A percentile compares a stretch with the other conserved stretches of the same genome.
Evolutionary conservation across 768 basidiomycete species (phyloP).

Genomic region (Candolleomyces efflorescens): DNA sequence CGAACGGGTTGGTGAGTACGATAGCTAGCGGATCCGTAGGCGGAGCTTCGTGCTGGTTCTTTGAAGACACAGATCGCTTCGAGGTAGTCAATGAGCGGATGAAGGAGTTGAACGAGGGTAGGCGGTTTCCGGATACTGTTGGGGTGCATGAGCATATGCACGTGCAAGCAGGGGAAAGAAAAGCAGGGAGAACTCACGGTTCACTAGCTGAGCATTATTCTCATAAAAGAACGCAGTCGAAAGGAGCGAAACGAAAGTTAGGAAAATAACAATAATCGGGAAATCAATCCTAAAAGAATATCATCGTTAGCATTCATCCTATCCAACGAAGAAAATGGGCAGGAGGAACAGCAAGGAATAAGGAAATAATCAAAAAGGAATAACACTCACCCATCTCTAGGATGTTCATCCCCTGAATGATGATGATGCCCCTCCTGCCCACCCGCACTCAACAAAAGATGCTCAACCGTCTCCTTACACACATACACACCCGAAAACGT

Average conservation of each 20-base stretch:
- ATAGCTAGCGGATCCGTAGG: constrained; percentile 31
- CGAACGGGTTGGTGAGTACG: constrained; percentile 72
- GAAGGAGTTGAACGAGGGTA: constrained; percentile 49
- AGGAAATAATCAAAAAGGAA: too few relatives aligned
- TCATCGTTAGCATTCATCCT: background rate
- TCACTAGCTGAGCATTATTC: constrained; percentile 63
- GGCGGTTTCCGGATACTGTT: constrained; percentile 57
- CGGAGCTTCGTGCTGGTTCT: constrained; percentile 24
- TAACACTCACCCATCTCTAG: constrained; percentile 30
- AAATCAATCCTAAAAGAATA: constrained; percentile 55
- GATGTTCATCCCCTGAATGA: constrained; percentile 49
- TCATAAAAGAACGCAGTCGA: constrained; percentile 53
- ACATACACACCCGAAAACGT: constrained; percentile 95
- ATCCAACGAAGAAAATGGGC: too few relatives aligned
- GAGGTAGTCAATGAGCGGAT: constrained; percentile 42
- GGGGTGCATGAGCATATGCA: background rate
- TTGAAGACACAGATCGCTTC: constrained; percentile 19
- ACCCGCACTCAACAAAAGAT: constrained; percentile 69
- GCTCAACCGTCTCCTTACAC: constrained; percentile 95
- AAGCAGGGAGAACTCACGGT: constrained; percentile 39
- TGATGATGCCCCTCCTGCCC: constrained; percentile 59
- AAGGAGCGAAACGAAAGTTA: constrained; percentile 54
- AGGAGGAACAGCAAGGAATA: too few relatives aligned
- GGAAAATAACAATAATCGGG: constrained; percentile 51
- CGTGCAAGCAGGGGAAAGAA: background rate